phyloP scores from a whole-genome alignment of 768 basidiomycete genomes.

The Lentinula lateritia region DNA sequence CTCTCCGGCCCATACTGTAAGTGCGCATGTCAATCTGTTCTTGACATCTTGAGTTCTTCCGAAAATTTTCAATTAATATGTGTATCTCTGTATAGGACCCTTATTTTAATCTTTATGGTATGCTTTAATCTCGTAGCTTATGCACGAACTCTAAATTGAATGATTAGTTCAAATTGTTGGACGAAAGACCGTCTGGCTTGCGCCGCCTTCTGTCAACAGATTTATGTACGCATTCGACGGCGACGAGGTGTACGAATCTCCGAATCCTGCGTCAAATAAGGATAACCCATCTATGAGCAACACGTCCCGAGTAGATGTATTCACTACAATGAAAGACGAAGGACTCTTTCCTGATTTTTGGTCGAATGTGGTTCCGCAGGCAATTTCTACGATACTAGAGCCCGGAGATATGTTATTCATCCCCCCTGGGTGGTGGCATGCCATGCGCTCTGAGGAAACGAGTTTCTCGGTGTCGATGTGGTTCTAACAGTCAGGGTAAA shows the following conservation, averaged over 20 bases:
- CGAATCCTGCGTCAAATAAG: conserved; percentile 33
- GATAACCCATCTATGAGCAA: conserved; percentile 59
- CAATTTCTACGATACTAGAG: conserved; percentile 56
- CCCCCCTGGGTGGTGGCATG: conserved; percentile 94
- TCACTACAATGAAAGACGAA: conserved; percentile 26
- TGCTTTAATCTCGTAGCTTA: neutral
- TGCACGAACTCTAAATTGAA: neutral
- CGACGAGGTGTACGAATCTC: neutral
- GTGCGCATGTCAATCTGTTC: conserved; percentile 7
- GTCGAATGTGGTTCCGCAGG: conserved; percentile 48
- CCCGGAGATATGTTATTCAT: conserved; percentile 88
- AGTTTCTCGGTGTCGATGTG: conserved; percentile 91
- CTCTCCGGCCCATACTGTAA: conserved; percentile 86
- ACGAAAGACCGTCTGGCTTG: conserved; percentile 86
- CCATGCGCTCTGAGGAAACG: conserved; percentile 74
- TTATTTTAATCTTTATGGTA: conserved; percentile 88
- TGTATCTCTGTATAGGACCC: conserved; percentile 61
- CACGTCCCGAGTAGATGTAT: conserved; percentile 81
- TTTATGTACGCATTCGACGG: conserved; percentile 56
- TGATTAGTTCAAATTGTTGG: conserved; percentile 81
- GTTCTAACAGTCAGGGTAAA: conserved; percentile 44
- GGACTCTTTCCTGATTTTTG: conserved; percentile 44
- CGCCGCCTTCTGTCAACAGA: conserved; percentile 53
- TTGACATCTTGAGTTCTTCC: conserved; percentile 5
- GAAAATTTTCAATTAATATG: neutral